Conservation (phyloP, 768 basidiomycete species). For the Pleurotus tuoliensis region DNA sequence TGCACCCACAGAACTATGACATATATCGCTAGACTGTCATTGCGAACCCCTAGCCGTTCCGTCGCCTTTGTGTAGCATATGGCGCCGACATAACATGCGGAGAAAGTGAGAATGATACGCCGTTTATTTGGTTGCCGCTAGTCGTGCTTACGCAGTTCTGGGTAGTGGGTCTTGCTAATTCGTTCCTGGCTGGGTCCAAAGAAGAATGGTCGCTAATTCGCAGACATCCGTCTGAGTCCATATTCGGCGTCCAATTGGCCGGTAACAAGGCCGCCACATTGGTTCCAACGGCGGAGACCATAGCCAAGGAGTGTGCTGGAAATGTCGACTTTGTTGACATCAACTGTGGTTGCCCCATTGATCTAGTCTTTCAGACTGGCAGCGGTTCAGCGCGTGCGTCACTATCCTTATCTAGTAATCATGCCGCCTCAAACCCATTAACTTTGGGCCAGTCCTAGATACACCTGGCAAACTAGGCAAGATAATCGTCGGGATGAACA, state of each 20-base stretch:
- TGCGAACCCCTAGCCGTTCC: conserved; percentile 66
- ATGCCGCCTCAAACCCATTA: neutral
- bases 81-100: conserved; percentile 96
- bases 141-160: conserved; percentile 2
- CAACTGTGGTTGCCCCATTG: conserved; percentile 97
- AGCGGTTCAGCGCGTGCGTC: conserved; percentile 84
- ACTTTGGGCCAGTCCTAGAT: conserved; percentile 66
- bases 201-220: conserved; percentile 93
- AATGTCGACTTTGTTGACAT: conserved; percentile 89
- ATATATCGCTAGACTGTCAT: conserved; percentile 17
- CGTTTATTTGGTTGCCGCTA: neutral
- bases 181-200: conserved; percentile 82
- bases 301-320: conserved; percentile 62
- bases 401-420: conserved; percentile 1
- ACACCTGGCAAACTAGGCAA: conserved; percentile 77
- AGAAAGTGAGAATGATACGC: conserved; percentile 57
- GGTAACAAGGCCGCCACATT: conserved; percentile 82
- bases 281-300: conserved; percentile 76
- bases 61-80: conserved; percentile 78
- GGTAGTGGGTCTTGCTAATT: conserved; percentile 87
- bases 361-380: conserved; percentile 88
- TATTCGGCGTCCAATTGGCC: conserved; percentile 90
- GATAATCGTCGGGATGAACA: conserved; percentile 88
- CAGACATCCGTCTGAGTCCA: conserved; percentile 80
- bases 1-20: conserved; percentile 1